Conservation (phyloP, 2,329 filamentous ascomycete genomes). For the Ceratocystis alfenasii region DNA sequence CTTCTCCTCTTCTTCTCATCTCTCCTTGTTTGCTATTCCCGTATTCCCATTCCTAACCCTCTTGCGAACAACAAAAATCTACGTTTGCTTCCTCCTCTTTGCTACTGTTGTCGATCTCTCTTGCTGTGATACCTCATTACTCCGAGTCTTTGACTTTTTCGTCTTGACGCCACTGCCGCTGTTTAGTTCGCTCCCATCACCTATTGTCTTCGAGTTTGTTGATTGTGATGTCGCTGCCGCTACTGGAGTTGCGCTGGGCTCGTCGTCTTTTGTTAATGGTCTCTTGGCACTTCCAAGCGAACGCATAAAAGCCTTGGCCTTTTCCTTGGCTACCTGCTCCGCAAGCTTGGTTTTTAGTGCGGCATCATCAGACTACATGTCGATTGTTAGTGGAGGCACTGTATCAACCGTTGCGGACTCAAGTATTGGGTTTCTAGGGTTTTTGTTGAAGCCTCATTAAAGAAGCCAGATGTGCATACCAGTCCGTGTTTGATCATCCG, state of each 20-base stretch:
- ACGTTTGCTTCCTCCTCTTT: constrained; percentile 10
- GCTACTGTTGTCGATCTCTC: background rate
- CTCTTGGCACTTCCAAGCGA: constrained; percentile 35
- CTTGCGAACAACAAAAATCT: background rate
- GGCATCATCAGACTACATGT: constrained; percentile 38
- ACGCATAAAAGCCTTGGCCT: constrained; percentile 41
- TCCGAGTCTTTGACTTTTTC: constrained; percentile 19
- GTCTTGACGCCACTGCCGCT: background rate
- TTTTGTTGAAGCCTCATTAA: background rate
- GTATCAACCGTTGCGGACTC: background rate
- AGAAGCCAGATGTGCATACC: constrained; percentile 35
- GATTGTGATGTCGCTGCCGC: background rate
- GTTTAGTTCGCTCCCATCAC: constrained; percentile 12
- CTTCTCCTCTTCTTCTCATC: no score
- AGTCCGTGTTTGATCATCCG: constrained; percentile 75
- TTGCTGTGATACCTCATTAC: background rate
- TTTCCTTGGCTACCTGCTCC: constrained; percentile 46
- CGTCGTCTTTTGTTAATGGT: background rate
- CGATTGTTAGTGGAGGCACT: background rate
- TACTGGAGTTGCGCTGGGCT: background rate
- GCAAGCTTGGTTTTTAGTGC: constrained; percentile 40
- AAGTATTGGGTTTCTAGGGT: background rate
- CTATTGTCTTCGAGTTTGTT: background rate
- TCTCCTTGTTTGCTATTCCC: background rate
- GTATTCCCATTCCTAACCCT: background rate